phyloP scores from a whole-genome alignment of 176 grass and related monocot species.

The Cenchrus americanus region DNA sequence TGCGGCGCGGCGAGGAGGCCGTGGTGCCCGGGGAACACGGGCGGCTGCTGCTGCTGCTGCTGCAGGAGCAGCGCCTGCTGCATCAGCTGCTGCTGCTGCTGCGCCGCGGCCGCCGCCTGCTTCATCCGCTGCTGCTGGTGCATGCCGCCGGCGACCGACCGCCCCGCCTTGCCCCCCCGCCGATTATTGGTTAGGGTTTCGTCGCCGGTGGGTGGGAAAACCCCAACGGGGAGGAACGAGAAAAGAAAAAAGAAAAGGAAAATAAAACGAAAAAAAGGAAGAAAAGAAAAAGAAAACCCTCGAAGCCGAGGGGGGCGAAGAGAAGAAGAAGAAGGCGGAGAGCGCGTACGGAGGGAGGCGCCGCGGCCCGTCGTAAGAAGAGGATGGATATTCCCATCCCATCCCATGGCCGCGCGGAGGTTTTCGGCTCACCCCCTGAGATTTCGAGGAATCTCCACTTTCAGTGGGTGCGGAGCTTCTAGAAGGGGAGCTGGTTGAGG shows the following conservation, averaged over 20 bases:
- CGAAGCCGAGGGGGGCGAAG: slow-evolving; percentile 44
- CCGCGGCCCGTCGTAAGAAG: not conserved
- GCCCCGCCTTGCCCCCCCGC: not conserved
- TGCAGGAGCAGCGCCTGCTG: slow-evolving; percentile 82
- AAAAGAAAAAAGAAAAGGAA: slow-evolving; percentile 14
- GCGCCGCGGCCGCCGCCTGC: slow-evolving; percentile 64
- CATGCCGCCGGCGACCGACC: slow-evolving; percentile 46
- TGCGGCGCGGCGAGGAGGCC: slow-evolving; percentile 84
- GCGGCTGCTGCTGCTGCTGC: slow-evolving; percentile 55
- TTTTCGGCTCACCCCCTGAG: fast-evolving
- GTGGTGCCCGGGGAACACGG: slow-evolving; percentile 74
- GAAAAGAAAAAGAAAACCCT: slow-evolving; percentile 30
- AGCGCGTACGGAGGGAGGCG: not conserved
- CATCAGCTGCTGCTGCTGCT: slow-evolving; percentile 76
- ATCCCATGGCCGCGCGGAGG: slow-evolving; percentile 13
- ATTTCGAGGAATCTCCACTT: not conserved
- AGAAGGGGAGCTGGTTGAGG: too few relatives aligned
- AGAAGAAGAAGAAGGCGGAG: not conserved
- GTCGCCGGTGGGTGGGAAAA: not conserved
- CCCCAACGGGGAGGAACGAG: slow-evolving; percentile 21
- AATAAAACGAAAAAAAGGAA: slow-evolving; percentile 28
- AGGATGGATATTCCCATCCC: too few relatives aligned
- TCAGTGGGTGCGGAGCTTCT: not conserved
- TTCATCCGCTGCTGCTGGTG: slow-evolving; percentile 70
- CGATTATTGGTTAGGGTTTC: slow-evolving; percentile 74